Conservation (phyloP, 2,329 filamentous ascomycete species). For the Trichoderma sp. region DNA sequence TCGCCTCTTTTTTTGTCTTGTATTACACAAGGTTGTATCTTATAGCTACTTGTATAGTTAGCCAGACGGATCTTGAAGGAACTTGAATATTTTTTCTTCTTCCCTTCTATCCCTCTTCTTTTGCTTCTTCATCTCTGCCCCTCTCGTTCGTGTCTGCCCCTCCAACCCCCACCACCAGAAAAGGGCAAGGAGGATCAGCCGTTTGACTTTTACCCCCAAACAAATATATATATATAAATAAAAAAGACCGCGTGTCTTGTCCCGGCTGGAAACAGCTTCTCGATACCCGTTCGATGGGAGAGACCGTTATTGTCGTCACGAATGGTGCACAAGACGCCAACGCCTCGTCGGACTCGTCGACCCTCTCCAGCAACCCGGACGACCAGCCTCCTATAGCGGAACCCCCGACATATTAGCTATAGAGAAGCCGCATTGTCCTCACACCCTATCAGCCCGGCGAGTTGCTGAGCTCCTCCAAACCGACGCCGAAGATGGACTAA, state of each 20-base stretch:
- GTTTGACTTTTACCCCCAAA: background rate
- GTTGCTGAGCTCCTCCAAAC: constrained; percentile 44
- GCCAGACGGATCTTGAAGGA: background rate
- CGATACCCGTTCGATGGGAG: constrained; percentile 46
- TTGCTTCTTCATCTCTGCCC: background rate
- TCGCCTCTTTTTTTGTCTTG: constrained; percentile 22
- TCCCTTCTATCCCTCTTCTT: background rate
- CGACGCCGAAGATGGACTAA: constrained; percentile 60
- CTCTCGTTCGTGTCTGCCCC: background rate
- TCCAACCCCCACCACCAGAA: background rate
- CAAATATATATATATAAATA: background rate
- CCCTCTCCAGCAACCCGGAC: constrained; percentile 37
- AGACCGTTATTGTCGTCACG: constrained; percentile 40
- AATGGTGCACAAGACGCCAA: constrained; percentile 46
- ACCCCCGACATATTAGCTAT: constrained; percentile 37
- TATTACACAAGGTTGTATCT: background rate
- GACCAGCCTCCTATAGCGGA: constrained; percentile 45
- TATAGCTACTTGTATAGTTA: constrained; percentile 9
- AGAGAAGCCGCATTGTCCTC: constrained; percentile 40
- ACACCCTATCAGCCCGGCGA: constrained; percentile 39
- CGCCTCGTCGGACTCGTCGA: constrained; percentile 42
- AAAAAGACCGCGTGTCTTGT: background rate
- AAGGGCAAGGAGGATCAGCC: background rate
- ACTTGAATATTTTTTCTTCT: background rate
- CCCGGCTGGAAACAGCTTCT: constrained; percentile 18